A percentile compares a stretch with the other conserved stretches of the same genome.
These are phyloP conservation scores for Mucor irregularis DNA, from an alignment of 371 early-diverging fungal species.

Conservation along the genomic window DNA sequence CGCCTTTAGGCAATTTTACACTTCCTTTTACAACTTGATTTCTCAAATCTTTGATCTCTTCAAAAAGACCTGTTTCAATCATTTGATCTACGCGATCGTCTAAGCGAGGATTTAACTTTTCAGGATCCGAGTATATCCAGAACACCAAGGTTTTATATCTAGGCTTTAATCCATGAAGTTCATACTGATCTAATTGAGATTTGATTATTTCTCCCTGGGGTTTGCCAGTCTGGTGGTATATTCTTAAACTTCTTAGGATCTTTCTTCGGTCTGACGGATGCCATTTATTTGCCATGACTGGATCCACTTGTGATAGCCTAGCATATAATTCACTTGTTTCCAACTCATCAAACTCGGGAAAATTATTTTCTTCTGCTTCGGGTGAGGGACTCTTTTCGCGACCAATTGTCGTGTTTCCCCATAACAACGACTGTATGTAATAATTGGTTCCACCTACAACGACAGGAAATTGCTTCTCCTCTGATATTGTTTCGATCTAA, in stretches of 20 bases:
- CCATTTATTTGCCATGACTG: slow-evolving; percentile 90
- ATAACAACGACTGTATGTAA: slow-evolving; percentile 89
- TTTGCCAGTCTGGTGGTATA: slow-evolving; percentile 73
- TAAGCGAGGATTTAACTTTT: slow-evolving; percentile 69
- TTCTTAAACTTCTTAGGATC: slow-evolving; percentile 81
- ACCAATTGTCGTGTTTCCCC: slow-evolving; percentile 68
- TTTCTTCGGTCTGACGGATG: slow-evolving; percentile 90
- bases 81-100: slow-evolving; percentile 86
- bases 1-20: slow-evolving; percentile 36
- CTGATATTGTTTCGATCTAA: slow-evolving; percentile 77
- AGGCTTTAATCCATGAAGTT: slow-evolving; percentile 30
- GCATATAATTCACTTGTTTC: slow-evolving; percentile 56
- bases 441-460: slow-evolving; percentile 97
- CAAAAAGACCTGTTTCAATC: slow-evolving; percentile 83
- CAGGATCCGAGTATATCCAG: slow-evolving; percentile 83
- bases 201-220: slow-evolving; percentile 72
- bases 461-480: slow-evolving; percentile 72
- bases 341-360: slow-evolving; percentile 38
- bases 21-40: slow-evolving; percentile 49
- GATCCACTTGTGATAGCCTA: slow-evolving; percentile 73
- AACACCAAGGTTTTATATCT: slow-evolving; percentile 66
- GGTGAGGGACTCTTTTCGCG: slow-evolving; percentile 7
- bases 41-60: slow-evolving; percentile 75
- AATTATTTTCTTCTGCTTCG: slow-evolving; percentile 6
- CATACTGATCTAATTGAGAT: slow-evolving; percentile 56